These are phyloP conservation scores for Laetiporus sulphureus DNA, from an alignment of 1,284 basidiomycete genomes.

Conservation along the genomic window DNA sequence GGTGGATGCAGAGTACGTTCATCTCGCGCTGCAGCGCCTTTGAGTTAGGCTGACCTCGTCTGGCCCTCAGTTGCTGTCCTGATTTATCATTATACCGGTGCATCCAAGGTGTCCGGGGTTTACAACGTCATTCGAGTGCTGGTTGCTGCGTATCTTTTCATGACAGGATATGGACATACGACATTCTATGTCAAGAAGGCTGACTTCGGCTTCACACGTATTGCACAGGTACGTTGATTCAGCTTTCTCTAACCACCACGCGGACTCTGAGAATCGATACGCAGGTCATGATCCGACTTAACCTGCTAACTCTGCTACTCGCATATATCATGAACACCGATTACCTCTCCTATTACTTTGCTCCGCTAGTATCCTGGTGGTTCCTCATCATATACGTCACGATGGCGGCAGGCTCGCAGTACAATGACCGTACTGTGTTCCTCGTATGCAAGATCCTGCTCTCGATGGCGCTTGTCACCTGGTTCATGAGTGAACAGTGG, in stretches of 20 bases:
- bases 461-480: conserved; percentile 56
- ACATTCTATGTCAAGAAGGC: conserved; percentile 81
- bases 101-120: conserved; percentile 82
- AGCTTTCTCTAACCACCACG: neutral
- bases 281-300: conserved; percentile 75
- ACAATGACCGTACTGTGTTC: conserved; percentile 68
- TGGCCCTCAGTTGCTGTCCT: conserved; percentile 64
- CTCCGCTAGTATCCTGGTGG: conserved; percentile 79
- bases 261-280: neutral
- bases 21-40: neutral
- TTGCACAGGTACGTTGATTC: conserved; percentile 48
- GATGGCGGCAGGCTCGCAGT: conserved; percentile 62
- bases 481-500: conserved; percentile 61
- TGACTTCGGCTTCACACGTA: conserved; percentile 73
- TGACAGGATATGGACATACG: conserved; percentile 73
- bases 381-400: conserved; percentile 82
- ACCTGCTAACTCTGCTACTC: conserved; percentile 74
- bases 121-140: conserved; percentile 86
- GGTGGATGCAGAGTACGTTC: conserved; percentile 92
- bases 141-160: conserved; percentile 83
- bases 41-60: neutral
- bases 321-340: conserved; percentile 88
- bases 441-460: conserved; percentile 63
- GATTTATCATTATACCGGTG: conserved; percentile 85
- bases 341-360: conserved; percentile 86